phyloP scores from a whole-genome alignment of 192 early-diverging fungal species.

The Ambispora gerdemannii region DNA sequence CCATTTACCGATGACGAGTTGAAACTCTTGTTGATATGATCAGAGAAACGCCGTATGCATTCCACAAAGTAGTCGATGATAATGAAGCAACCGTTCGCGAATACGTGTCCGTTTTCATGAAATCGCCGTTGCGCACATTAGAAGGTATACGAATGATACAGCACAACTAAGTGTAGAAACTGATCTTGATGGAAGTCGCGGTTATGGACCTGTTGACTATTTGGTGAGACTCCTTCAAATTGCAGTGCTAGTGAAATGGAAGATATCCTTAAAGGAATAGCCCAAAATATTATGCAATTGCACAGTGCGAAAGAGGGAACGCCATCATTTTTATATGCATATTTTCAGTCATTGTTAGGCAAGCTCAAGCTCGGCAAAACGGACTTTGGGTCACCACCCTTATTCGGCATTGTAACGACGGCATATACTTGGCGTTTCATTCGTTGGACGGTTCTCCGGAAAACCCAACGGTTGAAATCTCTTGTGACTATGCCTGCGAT shows the following conservation, averaged over 20 bases:
- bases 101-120: conserved; percentile 21
- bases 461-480: conserved; percentile 5
- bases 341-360: too few species aligned
- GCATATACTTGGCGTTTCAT: background rate
- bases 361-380: background rate
- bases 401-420: conserved; percentile 25
- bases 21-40: conserved; percentile 1
- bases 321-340: too few species aligned
- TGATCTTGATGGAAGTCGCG: conserved; percentile 16
- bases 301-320: conserved; percentile 24
- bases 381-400: background rate
- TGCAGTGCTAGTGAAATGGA: conserved; percentile 19
- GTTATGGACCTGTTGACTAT: conserved; percentile 29
- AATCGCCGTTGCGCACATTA: background rate
- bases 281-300: conserved; percentile 25
- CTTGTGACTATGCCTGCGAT: background rate
- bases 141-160: background rate
- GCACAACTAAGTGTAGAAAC: conserved; percentile 17
- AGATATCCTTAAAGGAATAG: conserved; percentile 11
- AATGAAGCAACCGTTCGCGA: conserved; percentile 19
- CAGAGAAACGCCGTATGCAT: background rate
- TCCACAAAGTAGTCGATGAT: conserved; percentile 7
- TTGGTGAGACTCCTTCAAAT: conserved; percentile 6
- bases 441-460: conserved; percentile 10
- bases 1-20: background rate